These are phyloP conservation scores for Sphaerulina populicola DNA, from an alignment of 2,329 filamentous ascomycete genomes.

Conservation along the genomic window DNA sequence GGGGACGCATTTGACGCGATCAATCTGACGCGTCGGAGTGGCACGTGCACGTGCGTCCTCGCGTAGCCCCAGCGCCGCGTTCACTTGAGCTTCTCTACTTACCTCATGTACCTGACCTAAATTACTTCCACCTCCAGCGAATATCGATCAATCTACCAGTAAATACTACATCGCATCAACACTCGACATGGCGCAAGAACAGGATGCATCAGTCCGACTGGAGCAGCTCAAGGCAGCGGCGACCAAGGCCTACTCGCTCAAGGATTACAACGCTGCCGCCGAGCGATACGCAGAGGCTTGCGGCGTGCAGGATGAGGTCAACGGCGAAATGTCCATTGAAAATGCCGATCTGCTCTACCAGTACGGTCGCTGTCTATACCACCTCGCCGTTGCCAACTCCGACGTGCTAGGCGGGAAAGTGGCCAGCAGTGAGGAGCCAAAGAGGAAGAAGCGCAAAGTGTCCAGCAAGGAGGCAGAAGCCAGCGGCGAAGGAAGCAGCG, in stretches of 20 bases:
- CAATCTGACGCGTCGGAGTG: neutral
- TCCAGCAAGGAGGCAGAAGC: conserved; percentile 17
- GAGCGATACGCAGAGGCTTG: conserved; percentile 84
- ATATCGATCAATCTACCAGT: neutral
- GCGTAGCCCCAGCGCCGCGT: neutral
- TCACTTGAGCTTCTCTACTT: neutral
- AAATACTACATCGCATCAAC: neutral
- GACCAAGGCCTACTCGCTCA: conserved; percentile 76
- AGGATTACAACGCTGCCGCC: conserved; percentile 76
- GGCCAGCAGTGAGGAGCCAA: conserved; percentile 50
- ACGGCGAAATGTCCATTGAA: conserved; percentile 81
- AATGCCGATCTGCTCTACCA: conserved; percentile 92
- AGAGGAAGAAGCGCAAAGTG: conserved; percentile 39
- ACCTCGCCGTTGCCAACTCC: conserved; percentile 86
- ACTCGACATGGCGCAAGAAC: conserved; percentile 7
- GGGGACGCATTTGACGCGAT: conserved; percentile 1
- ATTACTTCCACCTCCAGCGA: neutral
- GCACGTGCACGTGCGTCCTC: neutral
- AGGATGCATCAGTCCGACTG: conserved; percentile 18
- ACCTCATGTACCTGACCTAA: neutral
- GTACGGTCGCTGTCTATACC: conserved; percentile 89
- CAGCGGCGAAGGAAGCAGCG: conserved; percentile 24
- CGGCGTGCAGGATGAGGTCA: conserved; percentile 80
- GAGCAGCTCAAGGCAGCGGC: conserved; percentile 71
- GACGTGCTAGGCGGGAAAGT: conserved; percentile 85